phyloP scores from a whole-genome alignment of 169 alveolate genomes.

The Perkinsus olseni region DNA sequence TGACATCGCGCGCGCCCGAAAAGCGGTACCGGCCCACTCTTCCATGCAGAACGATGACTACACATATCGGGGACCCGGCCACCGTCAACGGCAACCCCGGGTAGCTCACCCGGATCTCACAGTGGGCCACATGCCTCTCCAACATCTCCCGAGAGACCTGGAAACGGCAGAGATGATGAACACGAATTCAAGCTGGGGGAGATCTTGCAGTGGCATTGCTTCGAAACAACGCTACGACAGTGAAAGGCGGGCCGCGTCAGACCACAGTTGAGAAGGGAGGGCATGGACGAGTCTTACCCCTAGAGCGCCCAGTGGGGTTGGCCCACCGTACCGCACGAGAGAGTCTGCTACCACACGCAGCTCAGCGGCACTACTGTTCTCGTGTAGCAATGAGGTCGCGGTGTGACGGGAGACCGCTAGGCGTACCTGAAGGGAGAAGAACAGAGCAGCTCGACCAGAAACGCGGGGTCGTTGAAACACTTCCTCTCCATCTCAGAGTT shows the following conservation, averaged over 20 bases:
- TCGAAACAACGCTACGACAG: no score
- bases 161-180: no score
- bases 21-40: background rate
- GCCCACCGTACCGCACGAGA: background rate
- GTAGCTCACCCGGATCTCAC: background rate
- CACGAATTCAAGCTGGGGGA: no score
- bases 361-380: background rate
- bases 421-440: background rate
- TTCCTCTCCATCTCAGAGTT: background rate
- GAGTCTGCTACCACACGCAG: background rate
- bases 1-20: background rate
- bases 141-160: background rate
- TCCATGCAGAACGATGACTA: background rate
- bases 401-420: background rate
- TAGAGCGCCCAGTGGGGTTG: background rate
- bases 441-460: no score
- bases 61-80: background rate
- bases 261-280: no score
- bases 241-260: no score
- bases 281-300: no score
- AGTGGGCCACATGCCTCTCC: background rate
- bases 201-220: no score
- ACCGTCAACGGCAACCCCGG: background rate
- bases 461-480: background rate
- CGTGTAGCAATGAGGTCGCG: background rate